These are phyloP conservation scores for Gonapodya sp. DNA, from an alignment of 192 early-diverging fungal species.

Conservation along the genomic window DNA sequence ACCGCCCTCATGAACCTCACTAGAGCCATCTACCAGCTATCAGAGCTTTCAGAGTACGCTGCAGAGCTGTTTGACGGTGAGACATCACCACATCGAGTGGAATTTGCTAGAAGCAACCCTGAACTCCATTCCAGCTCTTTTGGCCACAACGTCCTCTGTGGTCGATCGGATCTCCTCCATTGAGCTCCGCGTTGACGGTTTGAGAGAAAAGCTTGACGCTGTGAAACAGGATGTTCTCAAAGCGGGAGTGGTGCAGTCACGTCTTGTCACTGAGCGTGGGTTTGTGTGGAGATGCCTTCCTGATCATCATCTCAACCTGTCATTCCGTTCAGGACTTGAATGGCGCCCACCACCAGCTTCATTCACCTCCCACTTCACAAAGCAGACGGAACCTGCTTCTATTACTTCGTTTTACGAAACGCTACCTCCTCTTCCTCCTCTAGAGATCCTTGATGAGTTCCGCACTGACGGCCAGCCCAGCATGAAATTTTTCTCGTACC, in stretches of 20 bases:
- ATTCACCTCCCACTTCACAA: neutral
- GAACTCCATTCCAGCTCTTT: neutral
- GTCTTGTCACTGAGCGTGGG: neutral
- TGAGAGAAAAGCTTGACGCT: neutral
- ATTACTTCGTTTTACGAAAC: neutral
- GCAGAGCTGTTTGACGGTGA: neutral
- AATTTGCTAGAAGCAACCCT: neutral
- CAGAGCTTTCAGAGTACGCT: neutral
- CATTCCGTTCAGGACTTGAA: neutral
- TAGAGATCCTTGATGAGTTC: neutral
- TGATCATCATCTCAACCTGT: neutral
- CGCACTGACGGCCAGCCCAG: neutral
- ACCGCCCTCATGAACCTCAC: neutral
- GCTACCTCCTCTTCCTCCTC: neutral
- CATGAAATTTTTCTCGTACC: slow-evolving; percentile 34
- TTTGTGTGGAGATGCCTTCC: neutral
- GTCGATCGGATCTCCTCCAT: neutral
- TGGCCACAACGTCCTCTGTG: neutral
- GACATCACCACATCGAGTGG: too few species aligned
- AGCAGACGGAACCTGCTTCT: neutral
- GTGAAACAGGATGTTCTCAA: neutral
- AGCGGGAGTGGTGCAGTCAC: neutral
- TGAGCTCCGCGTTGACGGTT: neutral
- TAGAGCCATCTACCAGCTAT: neutral
- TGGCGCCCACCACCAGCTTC: neutral